These are phyloP conservation scores for Gossypium schwendimanii DNA, from an alignment of 441 rosid species.

Conservation along the genomic window DNA sequence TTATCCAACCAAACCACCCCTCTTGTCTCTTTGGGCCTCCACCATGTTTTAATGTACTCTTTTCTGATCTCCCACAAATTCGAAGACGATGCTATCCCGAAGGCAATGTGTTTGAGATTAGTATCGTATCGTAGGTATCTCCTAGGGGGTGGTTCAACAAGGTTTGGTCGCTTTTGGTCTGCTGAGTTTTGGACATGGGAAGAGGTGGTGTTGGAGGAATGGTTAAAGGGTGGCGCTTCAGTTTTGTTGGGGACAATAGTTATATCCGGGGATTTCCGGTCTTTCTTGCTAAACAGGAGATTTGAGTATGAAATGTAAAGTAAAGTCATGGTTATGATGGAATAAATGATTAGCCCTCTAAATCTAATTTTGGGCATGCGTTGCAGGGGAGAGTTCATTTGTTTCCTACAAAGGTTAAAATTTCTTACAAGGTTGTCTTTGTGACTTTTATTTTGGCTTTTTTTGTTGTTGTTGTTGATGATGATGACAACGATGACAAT, in stretches of 20 bases:
- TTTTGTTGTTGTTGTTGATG: neutral
- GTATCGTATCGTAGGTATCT: constrained; percentile 30
- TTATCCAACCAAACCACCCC: constrained; percentile 75
- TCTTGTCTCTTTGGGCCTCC: constrained; percentile 63
- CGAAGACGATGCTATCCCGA: constrained; percentile 65
- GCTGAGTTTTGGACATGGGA: constrained; percentile 4
- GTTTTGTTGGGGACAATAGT: constrained; percentile 10
- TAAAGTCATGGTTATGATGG: constrained; percentile 32
- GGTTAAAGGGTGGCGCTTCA: constrained; percentile 18
- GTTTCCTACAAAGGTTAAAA: neutral
- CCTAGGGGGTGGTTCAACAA: constrained; percentile 7
- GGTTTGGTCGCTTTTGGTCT: constrained; percentile 10
- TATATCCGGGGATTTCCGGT: constrained; percentile 17
- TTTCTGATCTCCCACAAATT: constrained; percentile 66
- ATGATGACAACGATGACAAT: neutral
- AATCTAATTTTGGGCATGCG: constrained; percentile 24
- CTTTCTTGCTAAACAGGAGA: constrained; percentile 23
- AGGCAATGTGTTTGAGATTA: constrained; percentile 52
- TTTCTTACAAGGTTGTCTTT: neutral
- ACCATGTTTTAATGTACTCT: constrained; percentile 75
- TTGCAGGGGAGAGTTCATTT: constrained; percentile 21
- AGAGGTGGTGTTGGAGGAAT: constrained; percentile 25
- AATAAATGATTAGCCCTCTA: constrained; percentile 38
- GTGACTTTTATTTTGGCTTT: neutral
- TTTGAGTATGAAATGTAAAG: constrained; percentile 48